Conservation (phyloP, 495 filamentous ascomycete genomes). For the Trichoderma orchidacearum region DNA sequence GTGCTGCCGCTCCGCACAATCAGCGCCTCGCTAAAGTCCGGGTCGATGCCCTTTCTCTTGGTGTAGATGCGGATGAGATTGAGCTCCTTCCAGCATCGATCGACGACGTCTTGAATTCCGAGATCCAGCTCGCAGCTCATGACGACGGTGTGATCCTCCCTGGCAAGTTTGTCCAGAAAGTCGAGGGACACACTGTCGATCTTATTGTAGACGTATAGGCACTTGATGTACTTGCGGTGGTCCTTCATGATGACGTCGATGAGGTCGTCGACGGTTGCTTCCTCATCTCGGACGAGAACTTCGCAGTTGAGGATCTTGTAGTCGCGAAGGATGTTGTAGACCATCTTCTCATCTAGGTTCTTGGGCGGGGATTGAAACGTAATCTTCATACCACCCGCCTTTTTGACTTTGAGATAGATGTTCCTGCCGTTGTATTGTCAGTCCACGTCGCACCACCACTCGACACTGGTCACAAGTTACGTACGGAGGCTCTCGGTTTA, state of each 20-base stretch:
- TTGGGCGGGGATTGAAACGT: constrained; percentile 87
- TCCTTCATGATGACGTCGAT: constrained; percentile 98
- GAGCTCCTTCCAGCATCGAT: constrained; percentile 91
- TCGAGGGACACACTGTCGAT: constrained; percentile 92
- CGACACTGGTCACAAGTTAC: constrained; percentile 22
- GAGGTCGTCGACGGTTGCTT: constrained; percentile 93
- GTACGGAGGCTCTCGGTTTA: constrained; percentile 87
- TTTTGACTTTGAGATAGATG: constrained; percentile 97
- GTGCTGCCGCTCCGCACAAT: constrained; percentile 79
- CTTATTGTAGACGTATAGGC: constrained; percentile 99
- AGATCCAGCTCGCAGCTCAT: constrained; percentile 98
- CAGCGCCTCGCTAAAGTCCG: constrained; percentile 82
- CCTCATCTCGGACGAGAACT: constrained; percentile 86
- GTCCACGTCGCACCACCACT: constrained; percentile 7
- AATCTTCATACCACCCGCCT: constrained; percentile 97
- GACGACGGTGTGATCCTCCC: constrained; percentile 85
- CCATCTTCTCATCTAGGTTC: constrained; percentile 88
- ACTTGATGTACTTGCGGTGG: constrained; percentile 92
- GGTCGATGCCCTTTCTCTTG: constrained; percentile 86
- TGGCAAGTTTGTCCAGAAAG: constrained; percentile 81
- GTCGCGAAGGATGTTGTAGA: constrained; percentile 90
- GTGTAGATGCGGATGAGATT: constrained; percentile 89
- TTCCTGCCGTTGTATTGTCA: constrained; percentile 41
- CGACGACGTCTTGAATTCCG: constrained; percentile 90
- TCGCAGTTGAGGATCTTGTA: constrained; percentile 99